phyloP scores from a whole-genome alignment of 2,329 filamentous ascomycete genomes.

The Exutisphaerella laricina region DNA sequence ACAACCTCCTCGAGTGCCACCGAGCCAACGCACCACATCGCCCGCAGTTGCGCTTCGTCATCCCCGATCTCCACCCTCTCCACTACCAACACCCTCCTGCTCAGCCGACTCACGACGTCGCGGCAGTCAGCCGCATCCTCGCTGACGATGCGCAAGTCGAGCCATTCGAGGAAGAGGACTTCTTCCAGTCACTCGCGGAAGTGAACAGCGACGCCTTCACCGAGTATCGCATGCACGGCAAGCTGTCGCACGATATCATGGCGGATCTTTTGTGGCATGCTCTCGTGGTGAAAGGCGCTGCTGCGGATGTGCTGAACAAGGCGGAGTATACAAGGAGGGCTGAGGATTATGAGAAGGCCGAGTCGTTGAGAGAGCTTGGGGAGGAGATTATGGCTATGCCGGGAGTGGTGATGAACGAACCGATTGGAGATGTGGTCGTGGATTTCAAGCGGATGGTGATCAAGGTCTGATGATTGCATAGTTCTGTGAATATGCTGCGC shows the following conservation, averaged over 20 bases:
- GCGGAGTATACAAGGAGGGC: neutral
- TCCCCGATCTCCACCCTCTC: neutral
- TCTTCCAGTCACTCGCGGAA: neutral
- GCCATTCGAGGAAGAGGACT: neutral
- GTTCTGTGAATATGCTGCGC: too few relatives aligned
- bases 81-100: neutral
- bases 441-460: too few relatives aligned
- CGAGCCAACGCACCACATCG: too few relatives aligned
- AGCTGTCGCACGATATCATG: neutral
- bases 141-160: neutral
- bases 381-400: neutral
- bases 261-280: neutral
- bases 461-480: too few relatives aligned
- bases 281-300: neutral
- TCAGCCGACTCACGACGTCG: neutral
- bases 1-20: neutral
- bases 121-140: neutral
- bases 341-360: conserved; percentile 1
- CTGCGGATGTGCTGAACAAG: neutral
- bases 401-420: too few relatives aligned
- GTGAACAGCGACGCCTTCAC: conserved; percentile 2
- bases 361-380: neutral
- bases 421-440: too few relatives aligned
- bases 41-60: too few relatives aligned
- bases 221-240: conserved; percentile 1